phyloP scores from a whole-genome alignment of 1,284 basidiomycete genomes.

The Trichosporon inkin region DNA sequence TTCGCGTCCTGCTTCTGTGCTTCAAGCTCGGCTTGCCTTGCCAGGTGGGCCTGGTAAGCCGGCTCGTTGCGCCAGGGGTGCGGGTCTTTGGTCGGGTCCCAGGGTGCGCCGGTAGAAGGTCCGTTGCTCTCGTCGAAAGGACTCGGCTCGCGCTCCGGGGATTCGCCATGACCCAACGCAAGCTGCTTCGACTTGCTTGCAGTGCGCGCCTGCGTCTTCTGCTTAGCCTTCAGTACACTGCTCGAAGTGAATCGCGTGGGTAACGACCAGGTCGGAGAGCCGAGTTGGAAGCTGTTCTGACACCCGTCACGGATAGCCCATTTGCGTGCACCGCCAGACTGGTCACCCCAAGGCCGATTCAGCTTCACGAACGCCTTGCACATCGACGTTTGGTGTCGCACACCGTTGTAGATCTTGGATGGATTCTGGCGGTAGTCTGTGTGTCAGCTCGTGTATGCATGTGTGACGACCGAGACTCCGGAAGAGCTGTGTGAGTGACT shows the following conservation, averaged over 20 bases:
- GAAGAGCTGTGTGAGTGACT: not conserved
- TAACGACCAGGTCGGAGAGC: not conserved
- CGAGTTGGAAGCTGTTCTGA: slow-evolving; percentile 40
- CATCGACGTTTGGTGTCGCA: slow-evolving; percentile 50
- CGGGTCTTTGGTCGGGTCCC: slow-evolving; percentile 15
- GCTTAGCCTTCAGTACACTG: not conserved
- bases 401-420: slow-evolving; percentile 51
- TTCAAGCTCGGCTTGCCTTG: slow-evolving; percentile 1
- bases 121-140: not conserved
- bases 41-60: slow-evolving; percentile 1
- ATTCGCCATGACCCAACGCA: slow-evolving; percentile 28
- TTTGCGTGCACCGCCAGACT: slow-evolving; percentile 47
- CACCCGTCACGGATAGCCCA: slow-evolving; percentile 50
- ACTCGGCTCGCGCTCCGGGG: not conserved
- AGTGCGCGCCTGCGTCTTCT: not conserved
- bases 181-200: slow-evolving; percentile 30
- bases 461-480: no score
- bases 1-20: not conserved
- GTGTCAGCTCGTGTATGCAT: not conserved
- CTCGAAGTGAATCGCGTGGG: not conserved
- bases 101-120: slow-evolving; percentile 18
- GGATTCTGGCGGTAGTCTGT: slow-evolving; percentile 50
- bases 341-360: slow-evolving; percentile 48
- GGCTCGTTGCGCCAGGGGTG: slow-evolving; percentile 13
- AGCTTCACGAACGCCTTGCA: slow-evolving; percentile 50